phyloP scores from a whole-genome alignment of 106 monocot species.

The Platanthera zijinensis region DNA sequence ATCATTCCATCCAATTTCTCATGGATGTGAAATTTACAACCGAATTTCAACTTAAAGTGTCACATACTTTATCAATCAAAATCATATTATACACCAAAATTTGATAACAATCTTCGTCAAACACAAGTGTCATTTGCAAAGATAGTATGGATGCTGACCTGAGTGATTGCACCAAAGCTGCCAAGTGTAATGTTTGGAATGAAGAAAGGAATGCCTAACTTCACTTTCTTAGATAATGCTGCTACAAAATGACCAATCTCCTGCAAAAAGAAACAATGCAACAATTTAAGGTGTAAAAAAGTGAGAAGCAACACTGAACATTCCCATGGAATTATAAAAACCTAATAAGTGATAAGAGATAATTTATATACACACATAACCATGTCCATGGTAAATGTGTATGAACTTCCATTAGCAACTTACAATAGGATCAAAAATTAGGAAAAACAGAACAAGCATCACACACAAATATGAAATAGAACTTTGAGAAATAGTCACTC shows the following conservation, averaged over 20 bases:
- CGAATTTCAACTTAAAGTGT: background rate
- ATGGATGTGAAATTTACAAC: too few species aligned
- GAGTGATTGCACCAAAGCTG: slow-evolving; percentile 97
- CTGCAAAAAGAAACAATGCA: slow-evolving; percentile 23
- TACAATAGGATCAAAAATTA: too few species aligned
- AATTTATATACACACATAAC: background rate
- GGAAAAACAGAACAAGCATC: too few species aligned
- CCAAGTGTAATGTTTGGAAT: slow-evolving; percentile 95
- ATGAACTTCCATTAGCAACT: too few species aligned
- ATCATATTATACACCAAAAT: background rate
- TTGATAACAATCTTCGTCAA: background rate
- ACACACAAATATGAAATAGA: too few species aligned
- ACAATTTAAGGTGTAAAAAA: background rate
- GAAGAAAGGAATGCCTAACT: slow-evolving; percentile 81
- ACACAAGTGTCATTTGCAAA: background rate
- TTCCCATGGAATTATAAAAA: background rate
- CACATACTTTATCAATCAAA: background rate
- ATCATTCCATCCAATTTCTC: too few species aligned
- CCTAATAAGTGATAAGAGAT: background rate
- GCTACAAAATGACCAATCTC: slow-evolving; percentile 86
- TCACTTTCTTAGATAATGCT: slow-evolving; percentile 87
- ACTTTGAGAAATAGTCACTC: too few species aligned
- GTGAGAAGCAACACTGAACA: background rate
- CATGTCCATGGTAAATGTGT: background rate
- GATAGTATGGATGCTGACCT: slow-evolving; percentile 31